These are phyloP conservation scores for Arabidopsis thaliana DNA, from an alignment of 345 rosid species.

Conservation along the genomic window TAIR10.1 NC_003071.7:774501-775000, in stretches of 20 bases:
- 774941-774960: not conserved
- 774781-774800: slow-evolving; percentile 89
- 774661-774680: slow-evolving; percentile 84
- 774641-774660: slow-evolving; percentile 83
- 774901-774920: not conserved
- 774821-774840: slow-evolving; percentile 89
- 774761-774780: slow-evolving; percentile 49
- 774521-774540: not conserved
- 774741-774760: not conserved
- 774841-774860: slow-evolving; percentile 83
- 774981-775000: not conserved
- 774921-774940: slow-evolving; percentile 22
- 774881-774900: not conserved
- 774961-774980: slow-evolving; percentile 1
- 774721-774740: slow-evolving; percentile 2
- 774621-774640: slow-evolving; percentile 81
- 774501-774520: slow-evolving; percentile 73
- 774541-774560: not conserved
- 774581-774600: slow-evolving; percentile 22
- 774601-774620: slow-evolving; percentile 79
- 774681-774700: slow-evolving; percentile 86
- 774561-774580: not conserved
- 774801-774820: slow-evolving; percentile 88
- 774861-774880: slow-evolving; percentile 60
- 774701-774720: not conserved